phyloP scores from a whole-genome alignment of 1,284 basidiomycete genomes.

The Sutorius eximius region DNA sequence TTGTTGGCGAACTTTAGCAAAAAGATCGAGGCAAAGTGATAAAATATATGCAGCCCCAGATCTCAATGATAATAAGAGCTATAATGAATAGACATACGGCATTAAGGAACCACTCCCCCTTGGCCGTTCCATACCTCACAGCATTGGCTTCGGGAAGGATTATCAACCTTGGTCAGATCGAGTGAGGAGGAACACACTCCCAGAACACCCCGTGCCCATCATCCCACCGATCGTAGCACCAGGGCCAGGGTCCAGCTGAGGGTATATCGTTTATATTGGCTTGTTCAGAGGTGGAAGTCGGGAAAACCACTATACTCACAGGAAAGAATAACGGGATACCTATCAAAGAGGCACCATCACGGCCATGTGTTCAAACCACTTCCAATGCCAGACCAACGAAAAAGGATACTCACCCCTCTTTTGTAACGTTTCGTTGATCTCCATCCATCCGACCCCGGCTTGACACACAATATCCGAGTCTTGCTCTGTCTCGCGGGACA shows the following conservation, averaged over 20 bases:
- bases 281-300: neutral
- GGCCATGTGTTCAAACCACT: neutral
- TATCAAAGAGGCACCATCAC: constrained; percentile 14
- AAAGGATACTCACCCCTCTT: constrained; percentile 48
- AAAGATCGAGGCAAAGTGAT: neutral
- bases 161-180: neutral
- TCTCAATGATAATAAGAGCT: neutral
- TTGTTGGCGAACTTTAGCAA: constrained; percentile 6
- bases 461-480: constrained; percentile 85
- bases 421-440: constrained; percentile 75
- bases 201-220: constrained; percentile 82
- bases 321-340: constrained; percentile 87
- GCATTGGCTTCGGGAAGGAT: constrained; percentile 65
- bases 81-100: constrained; percentile 43
- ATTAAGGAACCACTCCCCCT: constrained; percentile 84
- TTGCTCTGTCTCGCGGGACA: constrained; percentile 46
- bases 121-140: constrained; percentile 85
- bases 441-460: constrained; percentile 85
- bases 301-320: constrained; percentile 41
- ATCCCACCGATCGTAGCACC: constrained; percentile 91
- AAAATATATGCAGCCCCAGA: neutral
- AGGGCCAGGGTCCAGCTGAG: constrained; percentile 75
- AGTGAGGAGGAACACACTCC: constrained; percentile 48
- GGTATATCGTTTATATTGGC: neutral
- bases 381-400: neutral